These are phyloP conservation scores for Afroboletus lepidellus DNA, from an alignment of 1,284 basidiomycete species.

Conservation along the genomic window DNA sequence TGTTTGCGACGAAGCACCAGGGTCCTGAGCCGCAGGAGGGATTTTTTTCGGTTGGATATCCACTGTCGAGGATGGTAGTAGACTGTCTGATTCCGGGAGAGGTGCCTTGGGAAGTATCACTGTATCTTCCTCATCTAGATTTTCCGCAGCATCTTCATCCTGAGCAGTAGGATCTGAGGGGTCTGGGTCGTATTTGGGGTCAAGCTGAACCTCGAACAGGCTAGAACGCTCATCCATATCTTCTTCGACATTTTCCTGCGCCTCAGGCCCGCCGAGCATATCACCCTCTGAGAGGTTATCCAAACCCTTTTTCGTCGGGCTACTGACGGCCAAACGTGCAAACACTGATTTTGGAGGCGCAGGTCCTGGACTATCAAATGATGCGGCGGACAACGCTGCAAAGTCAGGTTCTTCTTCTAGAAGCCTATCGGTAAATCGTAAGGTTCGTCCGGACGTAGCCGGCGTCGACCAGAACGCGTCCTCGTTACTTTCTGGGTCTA, in stretches of 20 bases:
- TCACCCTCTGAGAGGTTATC: constrained; percentile 5
- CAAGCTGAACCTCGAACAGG: constrained; percentile 13
- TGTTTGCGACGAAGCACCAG: constrained; percentile 21
- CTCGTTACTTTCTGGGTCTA: constrained; percentile 40
- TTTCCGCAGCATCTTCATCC: constrained; percentile 18
- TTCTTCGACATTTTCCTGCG: constrained; percentile 1
- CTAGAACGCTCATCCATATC: constrained; percentile 13
- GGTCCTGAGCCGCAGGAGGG: constrained; percentile 3
- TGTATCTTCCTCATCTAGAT: constrained; percentile 33
- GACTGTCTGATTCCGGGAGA: constrained; percentile 8
- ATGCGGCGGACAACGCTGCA: constrained; percentile 46
- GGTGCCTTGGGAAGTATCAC: constrained; percentile 29
- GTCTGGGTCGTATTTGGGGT: constrained; percentile 3
- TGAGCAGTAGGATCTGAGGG: background rate
- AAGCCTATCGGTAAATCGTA: constrained; percentile 60
- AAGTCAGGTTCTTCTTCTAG: constrained; percentile 65
- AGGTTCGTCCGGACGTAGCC: constrained; percentile 49
- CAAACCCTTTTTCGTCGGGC: constrained; percentile 9
- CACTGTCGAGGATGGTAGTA: constrained; percentile 3
- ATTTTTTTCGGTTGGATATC: constrained; percentile 2
- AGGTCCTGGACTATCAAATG: constrained; percentile 50
- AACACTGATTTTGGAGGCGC: constrained; percentile 33
- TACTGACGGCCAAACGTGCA: constrained; percentile 20
- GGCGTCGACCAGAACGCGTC: constrained; percentile 63
- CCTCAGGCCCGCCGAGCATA: constrained; percentile 5